These are phyloP conservation scores for Amphichorda felina DNA, from an alignment of 2,329 filamentous ascomycete species.

Conservation along the genomic window DNA sequence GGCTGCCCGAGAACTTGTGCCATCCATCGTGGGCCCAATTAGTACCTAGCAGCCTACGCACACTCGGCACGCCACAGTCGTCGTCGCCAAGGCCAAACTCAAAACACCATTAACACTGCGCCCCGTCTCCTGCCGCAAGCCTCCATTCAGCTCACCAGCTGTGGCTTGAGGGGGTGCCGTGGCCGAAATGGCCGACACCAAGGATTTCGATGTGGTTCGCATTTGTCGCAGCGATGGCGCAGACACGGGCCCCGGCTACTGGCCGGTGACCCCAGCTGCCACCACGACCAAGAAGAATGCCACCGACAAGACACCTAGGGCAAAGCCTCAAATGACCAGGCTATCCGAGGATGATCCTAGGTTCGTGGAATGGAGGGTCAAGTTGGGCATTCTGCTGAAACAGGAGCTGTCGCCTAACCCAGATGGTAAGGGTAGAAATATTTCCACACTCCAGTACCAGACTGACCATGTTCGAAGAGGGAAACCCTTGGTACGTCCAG, in stretches of 20 bases:
- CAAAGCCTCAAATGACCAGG: conserved; percentile 29
- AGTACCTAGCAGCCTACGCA: too few species aligned
- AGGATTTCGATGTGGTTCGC: conserved; percentile 27
- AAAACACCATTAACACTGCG: too few species aligned
- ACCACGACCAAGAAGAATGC: conserved; percentile 19
- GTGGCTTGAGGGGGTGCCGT: too few species aligned
- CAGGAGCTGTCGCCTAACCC: conserved; percentile 29
- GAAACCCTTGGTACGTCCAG: conserved; percentile 30
- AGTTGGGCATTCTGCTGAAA: conserved; percentile 31
- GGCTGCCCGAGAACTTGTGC: too few species aligned
- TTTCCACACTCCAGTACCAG: not conserved
- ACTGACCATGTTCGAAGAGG: conserved; percentile 16
- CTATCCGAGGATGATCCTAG: conserved; percentile 29
- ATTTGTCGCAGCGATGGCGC: conserved; percentile 33
- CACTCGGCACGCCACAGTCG: too few species aligned
- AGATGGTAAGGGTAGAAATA: conserved; percentile 18
- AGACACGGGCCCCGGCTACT: conserved; percentile 31
- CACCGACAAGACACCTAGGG: conserved; percentile 21
- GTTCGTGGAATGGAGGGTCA: conserved; percentile 31
- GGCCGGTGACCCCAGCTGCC: conserved; percentile 19
- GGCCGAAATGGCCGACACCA: conserved; percentile 17
- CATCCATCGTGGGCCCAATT: too few species aligned
- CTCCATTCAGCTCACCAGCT: too few species aligned
- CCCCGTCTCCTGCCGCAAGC: too few species aligned
- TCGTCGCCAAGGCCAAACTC: too few species aligned